Conservation (phyloP, 2,329 filamentous ascomycete genomes). For the Fusarium papillatum region DNA sequence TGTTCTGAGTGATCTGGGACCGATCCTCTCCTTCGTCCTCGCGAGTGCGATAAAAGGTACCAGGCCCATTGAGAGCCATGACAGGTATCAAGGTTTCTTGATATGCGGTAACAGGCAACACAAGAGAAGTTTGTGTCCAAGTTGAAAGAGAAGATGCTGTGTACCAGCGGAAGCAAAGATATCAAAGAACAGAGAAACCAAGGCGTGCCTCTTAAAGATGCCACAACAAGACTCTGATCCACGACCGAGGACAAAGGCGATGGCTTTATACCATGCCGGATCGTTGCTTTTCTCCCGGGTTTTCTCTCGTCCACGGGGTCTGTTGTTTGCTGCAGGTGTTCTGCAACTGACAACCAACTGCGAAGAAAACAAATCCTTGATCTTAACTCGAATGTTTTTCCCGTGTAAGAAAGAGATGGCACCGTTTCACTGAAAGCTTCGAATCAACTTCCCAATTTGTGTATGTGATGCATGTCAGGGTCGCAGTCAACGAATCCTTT, state of each 20-base stretch:
- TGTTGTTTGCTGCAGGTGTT: conserved; percentile 1
- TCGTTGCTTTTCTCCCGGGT: neutral
- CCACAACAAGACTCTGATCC: neutral
- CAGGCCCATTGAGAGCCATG: conserved; percentile 46
- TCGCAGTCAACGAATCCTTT: neutral
- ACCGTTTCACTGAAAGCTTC: conserved; percentile 1
- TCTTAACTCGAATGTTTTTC: neutral
- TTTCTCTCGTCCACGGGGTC: neutral
- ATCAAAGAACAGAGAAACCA: neutral
- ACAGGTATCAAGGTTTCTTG: neutral
- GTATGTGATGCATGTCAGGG: neutral
- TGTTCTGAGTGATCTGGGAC: conserved; percentile 41
- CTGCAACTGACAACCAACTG: neutral
- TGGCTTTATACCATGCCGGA: neutral
- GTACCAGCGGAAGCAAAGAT: neutral
- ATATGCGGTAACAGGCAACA: neutral
- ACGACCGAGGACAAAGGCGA: neutral
- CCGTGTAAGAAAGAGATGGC: neutral
- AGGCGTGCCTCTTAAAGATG: neutral
- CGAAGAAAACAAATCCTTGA: neutral
- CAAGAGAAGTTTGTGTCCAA: neutral
- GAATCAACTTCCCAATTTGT: neutral
- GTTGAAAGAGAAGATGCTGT: neutral
- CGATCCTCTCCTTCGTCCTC: conserved; percentile 45
- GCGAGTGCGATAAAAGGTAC: conserved; percentile 44